Base-by-base conservation (phyloP, 805 yeast genomes). In the Candida tibetensis region DNA sequence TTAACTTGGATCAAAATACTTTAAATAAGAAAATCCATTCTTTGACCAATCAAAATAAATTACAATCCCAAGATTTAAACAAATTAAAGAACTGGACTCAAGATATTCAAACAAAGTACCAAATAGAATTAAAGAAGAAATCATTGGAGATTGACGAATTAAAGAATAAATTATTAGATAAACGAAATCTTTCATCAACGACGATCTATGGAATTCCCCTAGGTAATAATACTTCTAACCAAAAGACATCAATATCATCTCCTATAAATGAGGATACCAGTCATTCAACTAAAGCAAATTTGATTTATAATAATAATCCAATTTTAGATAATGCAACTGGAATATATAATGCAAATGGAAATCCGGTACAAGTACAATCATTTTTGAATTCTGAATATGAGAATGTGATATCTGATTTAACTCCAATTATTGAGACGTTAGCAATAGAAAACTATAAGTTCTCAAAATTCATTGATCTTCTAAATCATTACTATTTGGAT, bases 401-500 rank as follows among this genome's bases (percentile, higher is more conserved):
- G 30, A 52, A 51, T 6, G 55, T 64, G 7, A 60, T 64, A 3
- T 47, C 57, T 1, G 64, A 65, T 30, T 47, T 66, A 29, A 58
- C 67, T 6, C 57, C 56, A 6, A 51, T 68, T 16, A 57, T 67
- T 4, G 69, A 66, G 34, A 60, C 57, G 34, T 52, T 68, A 32
- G 52, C 64, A 34, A 41, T 47, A 4, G 73, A 69, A 40, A 69
- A 69, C 44, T 53, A 53, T 32, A 61, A 62, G 40, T 68, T 61
- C 41, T 48, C 67, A 9, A 48, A 45, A 27, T 62, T 69, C 35
- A 45, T 64, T 16, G 51, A 54, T 18, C 44, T 45, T 3, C 36
- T 66, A 17, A 64, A 57, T 30, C 40, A 42, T 1, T 69, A 68
- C 45, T 55, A 54, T 32, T 34, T 32, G 16, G 45, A 40, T n/a